phyloP scores from a whole-genome alignment of 139 green algal genomes.

The Spirogloea muscicola region DNA sequence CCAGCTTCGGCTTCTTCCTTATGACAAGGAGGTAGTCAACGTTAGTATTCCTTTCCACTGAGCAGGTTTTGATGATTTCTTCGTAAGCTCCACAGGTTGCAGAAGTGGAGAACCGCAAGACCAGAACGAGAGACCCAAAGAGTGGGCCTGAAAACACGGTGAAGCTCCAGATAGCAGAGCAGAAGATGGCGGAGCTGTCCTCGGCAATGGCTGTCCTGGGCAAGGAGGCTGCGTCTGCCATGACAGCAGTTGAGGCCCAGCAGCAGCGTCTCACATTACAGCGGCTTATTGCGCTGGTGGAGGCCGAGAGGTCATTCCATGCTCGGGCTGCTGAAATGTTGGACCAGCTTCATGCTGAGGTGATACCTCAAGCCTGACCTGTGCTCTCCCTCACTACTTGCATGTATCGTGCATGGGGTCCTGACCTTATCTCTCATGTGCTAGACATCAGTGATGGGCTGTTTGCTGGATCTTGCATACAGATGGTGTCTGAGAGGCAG shows the following conservation, averaged over 20 bases:
- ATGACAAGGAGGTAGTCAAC: no score
- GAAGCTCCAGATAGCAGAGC: conserved; percentile 33
- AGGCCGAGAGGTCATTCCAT: conserved; percentile 31
- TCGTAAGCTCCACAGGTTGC: no score
- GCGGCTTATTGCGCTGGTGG: conserved; percentile 38
- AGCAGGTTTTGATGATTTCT: no score
- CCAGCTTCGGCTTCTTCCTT: no score
- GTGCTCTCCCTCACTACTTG: no score
- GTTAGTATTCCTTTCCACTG: no score
- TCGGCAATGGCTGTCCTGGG: conserved; percentile 34
- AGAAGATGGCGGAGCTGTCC: conserved; percentile 38
- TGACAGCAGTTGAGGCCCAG: conserved; percentile 39
- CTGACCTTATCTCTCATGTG: no score
- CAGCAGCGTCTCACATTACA: conserved; percentile 42
- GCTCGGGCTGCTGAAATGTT: conserved; percentile 14
- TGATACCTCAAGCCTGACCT: no score
- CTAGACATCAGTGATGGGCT: no score
- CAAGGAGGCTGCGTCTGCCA: conserved; percentile 37
- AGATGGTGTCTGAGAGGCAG: conserved; percentile 29
- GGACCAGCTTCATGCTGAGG: conserved; percentile 21
- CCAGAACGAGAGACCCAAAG: conserved; percentile 21
- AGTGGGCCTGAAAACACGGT: conserved; percentile 11
- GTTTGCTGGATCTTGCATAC: not conserved
- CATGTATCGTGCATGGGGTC: no score
- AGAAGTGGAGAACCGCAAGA: not conserved